phyloP scores from a whole-genome alignment of 345 rosid genomes.

The Toxicodendron radicans region DNA sequence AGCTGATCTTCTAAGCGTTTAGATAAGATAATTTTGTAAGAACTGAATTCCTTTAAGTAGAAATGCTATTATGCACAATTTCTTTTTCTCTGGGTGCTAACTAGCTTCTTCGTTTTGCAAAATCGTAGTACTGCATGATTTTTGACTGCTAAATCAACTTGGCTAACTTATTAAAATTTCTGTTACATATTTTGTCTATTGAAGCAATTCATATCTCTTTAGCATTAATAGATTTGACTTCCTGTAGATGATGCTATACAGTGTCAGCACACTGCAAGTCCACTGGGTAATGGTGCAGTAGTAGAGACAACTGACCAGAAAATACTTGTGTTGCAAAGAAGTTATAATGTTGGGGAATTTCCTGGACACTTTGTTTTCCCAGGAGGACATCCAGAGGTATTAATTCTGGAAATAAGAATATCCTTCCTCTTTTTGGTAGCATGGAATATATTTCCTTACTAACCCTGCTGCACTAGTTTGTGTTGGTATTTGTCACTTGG shows the following conservation, averaged over 20 bases:
- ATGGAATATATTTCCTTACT: neutral
- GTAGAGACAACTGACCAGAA: slow-evolving; percentile 72
- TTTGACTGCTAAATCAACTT: neutral
- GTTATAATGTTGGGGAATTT: slow-evolving; percentile 90
- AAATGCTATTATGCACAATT: neutral
- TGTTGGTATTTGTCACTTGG: neutral
- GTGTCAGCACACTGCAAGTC: slow-evolving; percentile 80
- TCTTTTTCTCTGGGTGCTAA: neutral
- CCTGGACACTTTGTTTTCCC: slow-evolving; percentile 91
- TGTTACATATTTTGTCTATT: neutral
- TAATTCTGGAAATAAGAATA: neutral
- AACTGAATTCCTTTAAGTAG: neutral
- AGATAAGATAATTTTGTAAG: neutral
- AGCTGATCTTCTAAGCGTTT: neutral
- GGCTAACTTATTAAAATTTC: neutral
- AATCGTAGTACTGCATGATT: neutral
- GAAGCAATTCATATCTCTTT: slow-evolving; percentile 9
- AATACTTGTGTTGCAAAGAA: slow-evolving; percentile 69
- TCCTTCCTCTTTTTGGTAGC: slow-evolving; percentile 7
- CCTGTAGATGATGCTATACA: slow-evolving; percentile 53
- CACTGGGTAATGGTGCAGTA: slow-evolving; percentile 82
- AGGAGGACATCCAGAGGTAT: slow-evolving; percentile 96
- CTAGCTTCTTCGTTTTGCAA: neutral
- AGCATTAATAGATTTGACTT: slow-evolving; percentile 13
- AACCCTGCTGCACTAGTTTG: slow-evolving; percentile 5